Evolutionary conservation across 768 basidiomycete species (phyloP).

Genomic region (Hygrophoropsis aurantiaca): DNA sequence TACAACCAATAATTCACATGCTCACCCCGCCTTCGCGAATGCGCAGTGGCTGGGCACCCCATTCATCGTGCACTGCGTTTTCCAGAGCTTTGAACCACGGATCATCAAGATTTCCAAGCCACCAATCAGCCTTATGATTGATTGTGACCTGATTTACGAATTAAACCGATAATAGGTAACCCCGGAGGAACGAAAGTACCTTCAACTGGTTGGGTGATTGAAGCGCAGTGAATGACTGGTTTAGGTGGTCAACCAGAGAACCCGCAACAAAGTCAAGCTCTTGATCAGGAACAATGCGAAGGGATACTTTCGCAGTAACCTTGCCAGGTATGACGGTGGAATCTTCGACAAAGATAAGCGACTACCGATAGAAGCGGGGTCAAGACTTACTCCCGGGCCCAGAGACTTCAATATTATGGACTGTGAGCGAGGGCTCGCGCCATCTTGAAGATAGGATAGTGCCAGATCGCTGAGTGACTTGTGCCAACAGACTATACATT

Average conservation of each 20-base stretch:
- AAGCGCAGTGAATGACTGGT: constrained; percentile 54
- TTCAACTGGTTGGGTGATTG: constrained; percentile 70
- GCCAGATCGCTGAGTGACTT: constrained; percentile 65
- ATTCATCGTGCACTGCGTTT: constrained; percentile 78
- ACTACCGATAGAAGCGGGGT: neutral
- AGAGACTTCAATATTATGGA: constrained; percentile 82
- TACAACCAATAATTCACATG: constrained; percentile 10
- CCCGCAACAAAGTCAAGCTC: constrained; percentile 67
- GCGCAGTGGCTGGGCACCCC: constrained; percentile 81
- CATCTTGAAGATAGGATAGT: constrained; percentile 75
- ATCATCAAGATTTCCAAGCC: constrained; percentile 86
- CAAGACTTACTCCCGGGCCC: constrained; percentile 68
- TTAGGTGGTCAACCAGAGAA: constrained; percentile 59
- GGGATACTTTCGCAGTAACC: constrained; percentile 81
- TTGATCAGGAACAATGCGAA: constrained; percentile 96
- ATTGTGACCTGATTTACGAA: constrained; percentile 57
- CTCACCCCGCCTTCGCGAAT: constrained; percentile 93
- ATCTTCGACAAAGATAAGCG: constrained; percentile 40
- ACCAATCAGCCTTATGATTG: constrained; percentile 90
- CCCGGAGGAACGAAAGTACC: constrained; percentile 40
- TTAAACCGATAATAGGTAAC: neutral
- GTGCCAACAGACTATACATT: constrained; percentile 67
- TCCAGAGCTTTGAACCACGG: constrained; percentile 88
- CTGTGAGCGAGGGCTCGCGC: constrained; percentile 87
- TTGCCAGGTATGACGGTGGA: constrained; percentile 86